These are phyloP conservation scores for Shiraia bambusicola DNA, from an alignment of 2,329 filamentous ascomycete genomes.

Conservation along the genomic window DNA sequence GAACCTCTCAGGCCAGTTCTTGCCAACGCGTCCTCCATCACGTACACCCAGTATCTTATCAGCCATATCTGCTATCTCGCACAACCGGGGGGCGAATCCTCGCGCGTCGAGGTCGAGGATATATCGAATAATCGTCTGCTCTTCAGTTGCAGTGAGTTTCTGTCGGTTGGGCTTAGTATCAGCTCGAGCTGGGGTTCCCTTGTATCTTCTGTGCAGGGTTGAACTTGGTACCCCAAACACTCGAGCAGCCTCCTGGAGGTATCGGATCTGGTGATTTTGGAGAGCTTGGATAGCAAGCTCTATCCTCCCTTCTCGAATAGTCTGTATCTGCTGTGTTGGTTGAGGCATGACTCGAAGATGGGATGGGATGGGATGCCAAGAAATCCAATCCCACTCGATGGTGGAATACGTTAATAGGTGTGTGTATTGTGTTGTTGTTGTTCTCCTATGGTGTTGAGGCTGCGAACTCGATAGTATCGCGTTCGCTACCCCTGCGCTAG, in stretches of 20 bases:
- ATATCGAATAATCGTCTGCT: conserved; percentile 12
- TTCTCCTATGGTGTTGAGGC: no score
- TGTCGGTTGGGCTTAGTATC: background rate
- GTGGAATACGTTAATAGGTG: no score
- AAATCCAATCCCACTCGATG: no score
- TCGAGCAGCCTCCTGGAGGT: background rate
- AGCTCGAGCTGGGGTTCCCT: background rate
- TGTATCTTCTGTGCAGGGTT: conserved; percentile 1
- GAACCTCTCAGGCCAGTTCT: conserved; percentile 10
- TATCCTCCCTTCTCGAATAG: background rate
- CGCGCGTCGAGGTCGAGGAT: conserved; percentile 10
- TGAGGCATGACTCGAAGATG: background rate
- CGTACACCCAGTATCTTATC: conserved; percentile 3
- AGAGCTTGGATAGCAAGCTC: background rate
- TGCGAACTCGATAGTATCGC: no score
- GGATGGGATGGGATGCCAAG: background rate
- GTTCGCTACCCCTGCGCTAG: no score
- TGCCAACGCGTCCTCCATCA: conserved; percentile 9
- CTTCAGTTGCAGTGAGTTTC: conserved; percentile 8
- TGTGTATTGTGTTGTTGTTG: no score
- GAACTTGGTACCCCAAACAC: background rate
- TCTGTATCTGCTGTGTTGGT: background rate
- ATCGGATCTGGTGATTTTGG: background rate
- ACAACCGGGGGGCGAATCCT: conserved; percentile 5
- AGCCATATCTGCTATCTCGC: conserved; percentile 5